Evolutionary conservation across 2,329 filamentous ascomycete genomes (phyloP), one percentile per base, ranked within the genome.

Genomic region (Trichoderma oligosporum): DNA sequence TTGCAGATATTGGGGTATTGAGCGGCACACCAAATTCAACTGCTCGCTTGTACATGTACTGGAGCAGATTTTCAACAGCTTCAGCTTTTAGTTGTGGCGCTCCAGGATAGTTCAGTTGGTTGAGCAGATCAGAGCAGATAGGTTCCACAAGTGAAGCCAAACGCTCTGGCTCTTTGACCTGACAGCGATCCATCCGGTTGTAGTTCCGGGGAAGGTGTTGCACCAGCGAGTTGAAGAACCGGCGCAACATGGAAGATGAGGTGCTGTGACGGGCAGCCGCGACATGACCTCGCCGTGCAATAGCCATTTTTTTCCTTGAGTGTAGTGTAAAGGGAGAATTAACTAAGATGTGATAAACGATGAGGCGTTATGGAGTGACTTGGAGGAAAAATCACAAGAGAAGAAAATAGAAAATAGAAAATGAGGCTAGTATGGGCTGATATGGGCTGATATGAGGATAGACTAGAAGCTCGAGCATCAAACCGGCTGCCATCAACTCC

Each of bases 31-130:
- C 33, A 27, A 52, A 52, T 22, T 52, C 48, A 16, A 52, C 7
- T 22, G 41, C 52, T 33, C 52, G 52, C 52, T 46, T 55, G 33
- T 45, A 22, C 52, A 55, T 55, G 16, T 52, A 52, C 7, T 38
- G 35, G 16, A 52, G 48, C 35, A 52, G 8, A 9, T 12, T 22
- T 38, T 38, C 41, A 16, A 55, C 41, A 7, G 49, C 49, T 44
- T 46, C 41, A 22, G 52, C 41, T 31, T 38, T 46, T 3, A 45
- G 41, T 31, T 46, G 31, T 1, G 52, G 41, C 7, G 41, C 33
- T 22, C 52, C 52, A 7, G 52, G 52, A 38, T 38, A 55, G 22
- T 45, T 46, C 31, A 38, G 52, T 24, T 46, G 52, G 4, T 20
- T 22, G 31, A 45, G 51, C 51, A 45, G 36, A 29, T 38, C 52